phyloP scores from a whole-genome alignment of 1,284 basidiomycete genomes.

The Coriolopsis trogii region DNA sequence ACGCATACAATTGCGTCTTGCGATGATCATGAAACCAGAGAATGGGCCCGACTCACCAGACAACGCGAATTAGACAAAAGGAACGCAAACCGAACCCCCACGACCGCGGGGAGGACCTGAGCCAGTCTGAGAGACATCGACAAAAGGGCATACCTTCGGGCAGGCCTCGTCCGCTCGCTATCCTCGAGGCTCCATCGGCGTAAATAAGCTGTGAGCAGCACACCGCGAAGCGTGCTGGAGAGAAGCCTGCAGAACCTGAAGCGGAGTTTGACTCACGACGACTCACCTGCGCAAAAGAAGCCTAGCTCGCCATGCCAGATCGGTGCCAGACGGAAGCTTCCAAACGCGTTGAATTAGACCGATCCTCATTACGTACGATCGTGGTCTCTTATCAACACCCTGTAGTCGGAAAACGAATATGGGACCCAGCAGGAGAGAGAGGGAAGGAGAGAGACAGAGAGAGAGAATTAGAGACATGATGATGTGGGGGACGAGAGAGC shows the following conservation, averaged over 20 bases:
- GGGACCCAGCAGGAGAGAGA: slow-evolving; percentile 16
- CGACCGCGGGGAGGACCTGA: too few relatives aligned
- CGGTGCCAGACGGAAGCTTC: slow-evolving; percentile 2
- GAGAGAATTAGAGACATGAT: slow-evolving; percentile 22
- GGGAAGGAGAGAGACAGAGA: too few relatives aligned
- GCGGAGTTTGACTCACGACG: slow-evolving; percentile 11
- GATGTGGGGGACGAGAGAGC: slow-evolving; percentile 17
- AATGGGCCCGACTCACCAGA: too few relatives aligned
- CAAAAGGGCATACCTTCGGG: too few relatives aligned
- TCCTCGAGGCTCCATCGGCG: background rate
- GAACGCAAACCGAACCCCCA: too few relatives aligned
- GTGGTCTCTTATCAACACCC: slow-evolving; percentile 28
- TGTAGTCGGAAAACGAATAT: slow-evolving; percentile 23
- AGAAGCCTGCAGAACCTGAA: slow-evolving; percentile 6
- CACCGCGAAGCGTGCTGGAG: too few relatives aligned
- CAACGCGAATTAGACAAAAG: too few relatives aligned
- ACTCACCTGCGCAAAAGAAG: slow-evolving; percentile 7
- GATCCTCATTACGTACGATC: slow-evolving; percentile 18
- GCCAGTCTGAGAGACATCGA: too few relatives aligned
- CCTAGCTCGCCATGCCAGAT: slow-evolving; percentile 12
- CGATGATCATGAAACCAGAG: too few relatives aligned
- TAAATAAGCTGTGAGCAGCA: background rate
- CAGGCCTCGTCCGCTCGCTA: too few relatives aligned
- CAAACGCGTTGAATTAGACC: slow-evolving; percentile 11
- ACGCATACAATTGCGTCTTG: too few relatives aligned